Conservation (phyloP, 371 early-diverging fungal genomes). For the Mortierella sp. region DNA sequence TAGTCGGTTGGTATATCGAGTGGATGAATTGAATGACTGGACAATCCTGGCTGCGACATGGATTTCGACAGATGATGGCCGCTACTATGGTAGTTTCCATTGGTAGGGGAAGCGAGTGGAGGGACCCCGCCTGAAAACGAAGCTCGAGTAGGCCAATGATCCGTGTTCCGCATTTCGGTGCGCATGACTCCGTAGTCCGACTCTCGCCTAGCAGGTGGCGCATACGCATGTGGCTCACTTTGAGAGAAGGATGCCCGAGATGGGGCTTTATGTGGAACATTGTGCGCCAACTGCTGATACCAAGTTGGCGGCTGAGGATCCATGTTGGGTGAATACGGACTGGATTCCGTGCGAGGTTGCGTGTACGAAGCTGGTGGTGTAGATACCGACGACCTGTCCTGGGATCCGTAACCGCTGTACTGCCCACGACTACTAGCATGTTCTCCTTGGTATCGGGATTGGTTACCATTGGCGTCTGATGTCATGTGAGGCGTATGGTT, state of each 20-base stretch:
- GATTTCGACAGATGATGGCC: not conserved
- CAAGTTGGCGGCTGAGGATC: constrained; percentile 38
- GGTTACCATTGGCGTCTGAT: not conserved
- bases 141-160: constrained; percentile 11
- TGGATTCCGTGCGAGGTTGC: constrained; percentile 12
- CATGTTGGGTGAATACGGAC: constrained; percentile 14
- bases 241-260: constrained; percentile 22
- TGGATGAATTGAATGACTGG: constrained; percentile 42
- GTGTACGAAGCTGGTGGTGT: constrained; percentile 6
- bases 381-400: constrained; percentile 7
- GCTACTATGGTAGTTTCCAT: not conserved
- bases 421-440: constrained; percentile 2
- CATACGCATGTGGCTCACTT: constrained; percentile 6
- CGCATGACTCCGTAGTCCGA: constrained; percentile 11
- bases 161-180: constrained; percentile 3
- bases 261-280: constrained; percentile 21
- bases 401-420: constrained; percentile 8
- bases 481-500: constrained; percentile 6
- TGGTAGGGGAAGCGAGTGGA: not conserved
- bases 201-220: constrained; percentile 10
- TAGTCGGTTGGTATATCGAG: constrained; percentile 25
- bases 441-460: constrained; percentile 7
- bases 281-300: constrained; percentile 46
- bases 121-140: constrained; percentile 4
- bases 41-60: not conserved